phyloP scores from a whole-genome alignment of 1,139 yeast genomes.

The Yamadazyma pseudoaaseri region DNA sequence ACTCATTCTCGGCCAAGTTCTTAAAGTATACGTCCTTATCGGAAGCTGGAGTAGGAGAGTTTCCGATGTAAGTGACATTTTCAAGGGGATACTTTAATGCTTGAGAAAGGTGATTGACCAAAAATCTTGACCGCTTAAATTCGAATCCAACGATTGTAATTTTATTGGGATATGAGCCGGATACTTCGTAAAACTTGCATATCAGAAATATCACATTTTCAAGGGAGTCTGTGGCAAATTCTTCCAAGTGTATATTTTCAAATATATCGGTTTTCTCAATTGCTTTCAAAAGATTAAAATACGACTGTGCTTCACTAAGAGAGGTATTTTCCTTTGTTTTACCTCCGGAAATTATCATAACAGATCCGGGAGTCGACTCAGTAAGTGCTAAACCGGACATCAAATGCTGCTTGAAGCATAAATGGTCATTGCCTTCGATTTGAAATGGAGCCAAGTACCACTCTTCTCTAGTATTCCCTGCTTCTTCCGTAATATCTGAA shows the following conservation, averaged over 20 bases:
- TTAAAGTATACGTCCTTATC: conserved; percentile 32
- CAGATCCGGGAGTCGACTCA: conserved; percentile 24
- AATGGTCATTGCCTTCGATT: conserved; percentile 63
- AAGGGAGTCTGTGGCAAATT: conserved; percentile 77
- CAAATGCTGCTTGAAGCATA: conserved; percentile 66
- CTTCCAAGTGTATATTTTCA: conserved; percentile 50
- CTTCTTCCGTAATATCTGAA: conserved; percentile 24
- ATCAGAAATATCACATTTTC: conserved; percentile 72
- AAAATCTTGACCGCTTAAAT: conserved; percentile 63
- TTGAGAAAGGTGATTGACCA: conserved; percentile 49
- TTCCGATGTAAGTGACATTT: conserved; percentile 53
- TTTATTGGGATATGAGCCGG: conserved; percentile 45
- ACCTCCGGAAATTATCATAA: conserved; percentile 68
- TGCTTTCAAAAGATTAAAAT: conserved; percentile 36
- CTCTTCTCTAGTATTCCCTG: conserved; percentile 34
- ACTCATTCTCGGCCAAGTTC: conserved; percentile 48
- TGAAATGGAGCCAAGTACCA: conserved; percentile 73
- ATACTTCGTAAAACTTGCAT: conserved; percentile 52
- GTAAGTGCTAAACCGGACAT: conserved; percentile 33
- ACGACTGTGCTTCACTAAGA: conserved; percentile 63
- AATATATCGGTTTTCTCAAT: conserved; percentile 14
- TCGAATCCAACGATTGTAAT: conserved; percentile 71
- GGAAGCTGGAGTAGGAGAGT: conserved; percentile 53
- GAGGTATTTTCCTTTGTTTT: conserved; percentile 60
- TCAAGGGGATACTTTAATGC: conserved; percentile 42